Conservation (phyloP, 2,329 filamentous ascomycete species). For the Neoscytalidium dimidiatum region DNA sequence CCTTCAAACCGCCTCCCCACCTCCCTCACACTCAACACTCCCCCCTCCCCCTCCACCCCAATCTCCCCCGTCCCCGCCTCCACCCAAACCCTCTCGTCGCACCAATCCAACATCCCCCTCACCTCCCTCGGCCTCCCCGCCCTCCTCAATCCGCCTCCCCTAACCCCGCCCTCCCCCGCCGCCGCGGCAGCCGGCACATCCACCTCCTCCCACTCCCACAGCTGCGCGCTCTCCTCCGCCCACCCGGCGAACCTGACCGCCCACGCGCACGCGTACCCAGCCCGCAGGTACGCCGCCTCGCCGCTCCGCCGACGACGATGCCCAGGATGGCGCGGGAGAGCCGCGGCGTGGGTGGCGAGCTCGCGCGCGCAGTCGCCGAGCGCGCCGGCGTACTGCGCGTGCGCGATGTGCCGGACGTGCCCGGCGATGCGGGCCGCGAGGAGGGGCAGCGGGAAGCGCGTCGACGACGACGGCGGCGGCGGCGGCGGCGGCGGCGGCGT, state of each 20-base stretch:
- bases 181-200: background rate
- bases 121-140: constrained; percentile 10
- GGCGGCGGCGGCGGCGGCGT: background rate
- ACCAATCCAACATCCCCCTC: background rate
- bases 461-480: too few species aligned
- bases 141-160: constrained; percentile 3
- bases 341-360: background rate
- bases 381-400: background rate
- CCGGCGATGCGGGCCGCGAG: background rate
- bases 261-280: constrained; percentile 14
- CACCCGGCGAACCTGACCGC: constrained; percentile 7
- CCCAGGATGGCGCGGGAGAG: background rate
- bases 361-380: background rate
- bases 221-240: constrained; percentile 15
- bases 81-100: background rate
- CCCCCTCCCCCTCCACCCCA: background rate
- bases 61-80: background rate
- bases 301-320: background rate
- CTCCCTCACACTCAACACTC: background rate
- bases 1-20: background rate
- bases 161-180: background rate
- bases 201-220: background rate
- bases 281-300: background rate
- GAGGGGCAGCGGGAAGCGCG: too few species aligned
- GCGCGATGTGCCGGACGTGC: background rate